Conservation (phyloP, 2,329 filamentous ascomycete species). For the Xylariaceae sp. region DNA sequence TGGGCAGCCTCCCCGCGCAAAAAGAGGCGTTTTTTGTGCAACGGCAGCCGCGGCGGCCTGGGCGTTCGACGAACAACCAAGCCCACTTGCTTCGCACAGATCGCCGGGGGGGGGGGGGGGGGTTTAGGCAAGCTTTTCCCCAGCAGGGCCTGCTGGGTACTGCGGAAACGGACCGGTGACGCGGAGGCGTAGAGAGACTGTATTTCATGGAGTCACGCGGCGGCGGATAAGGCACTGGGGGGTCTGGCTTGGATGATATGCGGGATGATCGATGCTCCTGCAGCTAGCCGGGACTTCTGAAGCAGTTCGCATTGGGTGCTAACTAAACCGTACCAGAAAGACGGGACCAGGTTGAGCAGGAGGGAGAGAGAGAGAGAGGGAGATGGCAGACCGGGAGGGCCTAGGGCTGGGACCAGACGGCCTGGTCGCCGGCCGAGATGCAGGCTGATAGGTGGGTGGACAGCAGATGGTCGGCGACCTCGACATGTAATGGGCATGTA, state of each 20-base stretch:
- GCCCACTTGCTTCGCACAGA: constrained; percentile 28
- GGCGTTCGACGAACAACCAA: constrained; percentile 26
- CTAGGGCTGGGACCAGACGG: constrained; percentile 17
- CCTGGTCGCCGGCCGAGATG: constrained; percentile 16
- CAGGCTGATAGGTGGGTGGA: constrained; percentile 9
- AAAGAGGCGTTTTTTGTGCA: constrained; percentile 32
- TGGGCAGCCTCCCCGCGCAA: constrained; percentile 31
- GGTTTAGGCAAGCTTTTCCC: no score
- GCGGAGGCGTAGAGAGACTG: constrained; percentile 24
- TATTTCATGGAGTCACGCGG: constrained; percentile 33
- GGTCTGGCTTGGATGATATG: constrained; percentile 32
- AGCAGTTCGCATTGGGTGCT: constrained; percentile 33
- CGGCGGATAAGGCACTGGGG: constrained; percentile 34
- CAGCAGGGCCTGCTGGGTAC: constrained; percentile 19
- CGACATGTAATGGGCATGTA: constrained; percentile 17
- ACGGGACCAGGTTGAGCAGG: constrained; percentile 8
- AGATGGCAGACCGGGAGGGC: constrained; percentile 18
- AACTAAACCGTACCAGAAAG: constrained; percentile 17
- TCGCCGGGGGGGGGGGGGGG: constrained; percentile 24
- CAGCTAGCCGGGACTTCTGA: constrained; percentile 33
- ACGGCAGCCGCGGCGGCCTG: constrained; percentile 25
- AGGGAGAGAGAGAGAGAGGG: constrained; percentile 7
- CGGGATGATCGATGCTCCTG: constrained; percentile 34
- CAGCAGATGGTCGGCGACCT: constrained; percentile 18
- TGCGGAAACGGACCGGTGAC: constrained; percentile 24